Evolutionary conservation across 2,329 filamentous ascomycete species (phyloP).

Genomic region (Hypocreales sp.): DNA sequence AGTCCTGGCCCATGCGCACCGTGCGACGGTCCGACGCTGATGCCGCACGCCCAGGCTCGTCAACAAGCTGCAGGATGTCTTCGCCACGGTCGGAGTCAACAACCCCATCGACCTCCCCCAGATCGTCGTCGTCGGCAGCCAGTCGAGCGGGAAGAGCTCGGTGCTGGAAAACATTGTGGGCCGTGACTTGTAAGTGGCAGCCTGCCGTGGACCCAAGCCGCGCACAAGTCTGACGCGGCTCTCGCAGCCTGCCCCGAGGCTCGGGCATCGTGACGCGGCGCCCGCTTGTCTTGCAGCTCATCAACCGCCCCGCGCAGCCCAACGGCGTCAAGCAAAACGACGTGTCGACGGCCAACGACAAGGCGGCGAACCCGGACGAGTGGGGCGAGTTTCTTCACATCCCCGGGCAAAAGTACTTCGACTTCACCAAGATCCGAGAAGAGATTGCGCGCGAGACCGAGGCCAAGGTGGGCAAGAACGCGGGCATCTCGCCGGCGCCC

Average conservation of each 20-base stretch:
- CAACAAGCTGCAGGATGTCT: slow-evolving; percentile 99
- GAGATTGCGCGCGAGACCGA: slow-evolving; percentile 96
- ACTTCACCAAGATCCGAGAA: slow-evolving; percentile 96
- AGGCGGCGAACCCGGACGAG: slow-evolving; percentile 82
- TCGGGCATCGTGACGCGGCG: slow-evolving; percentile 94
- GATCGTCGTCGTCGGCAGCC: slow-evolving; percentile 94
- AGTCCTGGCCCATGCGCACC: slow-evolving; percentile 5
- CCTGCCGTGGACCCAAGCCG: no score
- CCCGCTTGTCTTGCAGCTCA: slow-evolving; percentile 91
- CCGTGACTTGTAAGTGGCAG: slow-evolving; percentile 85
- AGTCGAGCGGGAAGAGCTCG: slow-evolving; percentile 98
- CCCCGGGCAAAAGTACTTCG: slow-evolving; percentile 90
- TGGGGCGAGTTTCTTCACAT: slow-evolving; percentile 99
- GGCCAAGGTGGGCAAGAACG: slow-evolving; percentile 89
- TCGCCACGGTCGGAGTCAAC: slow-evolving; percentile 94
- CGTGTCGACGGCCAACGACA: slow-evolving; percentile 54
- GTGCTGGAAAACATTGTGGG: slow-evolving; percentile 98
- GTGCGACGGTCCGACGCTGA: no score
- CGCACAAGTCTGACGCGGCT: no score
- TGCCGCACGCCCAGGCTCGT: no score
- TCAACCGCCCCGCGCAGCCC: slow-evolving; percentile 66
- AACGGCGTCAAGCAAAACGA: slow-evolving; percentile 61
- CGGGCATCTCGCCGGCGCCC: slow-evolving; percentile 86
- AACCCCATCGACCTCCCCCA: slow-evolving; percentile 98
- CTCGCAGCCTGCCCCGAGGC: slow-evolving; percentile 79